Evolutionary conservation across 179 eudicot genomes (phyloP).

Genomic region (Heliamphora pulchella): DNA sequence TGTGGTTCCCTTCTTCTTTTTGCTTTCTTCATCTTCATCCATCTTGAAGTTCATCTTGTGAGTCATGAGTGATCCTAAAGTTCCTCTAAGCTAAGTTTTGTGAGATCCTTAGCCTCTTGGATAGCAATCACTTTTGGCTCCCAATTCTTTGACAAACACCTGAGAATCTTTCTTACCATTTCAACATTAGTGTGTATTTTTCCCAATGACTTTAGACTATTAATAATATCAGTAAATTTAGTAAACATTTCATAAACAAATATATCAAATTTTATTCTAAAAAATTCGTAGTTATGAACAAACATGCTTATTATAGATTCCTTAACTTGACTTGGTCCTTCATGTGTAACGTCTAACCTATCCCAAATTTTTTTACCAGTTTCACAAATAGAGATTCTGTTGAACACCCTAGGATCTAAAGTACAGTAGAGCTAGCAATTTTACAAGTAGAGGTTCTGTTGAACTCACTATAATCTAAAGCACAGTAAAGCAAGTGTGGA

Average conservation of each 20-base stretch:
- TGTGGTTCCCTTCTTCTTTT: neutral
- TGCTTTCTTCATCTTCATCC: neutral
- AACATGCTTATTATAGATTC: neutral
- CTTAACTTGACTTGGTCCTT: neutral
- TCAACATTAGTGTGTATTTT: neutral
- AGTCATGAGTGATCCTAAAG: neutral
- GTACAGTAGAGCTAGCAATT: too few species aligned
- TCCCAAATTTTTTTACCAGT: neutral
- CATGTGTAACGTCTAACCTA: neutral
- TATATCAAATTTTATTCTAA: neutral
- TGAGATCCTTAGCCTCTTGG: neutral
- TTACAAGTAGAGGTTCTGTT: too few species aligned
- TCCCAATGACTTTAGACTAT: neutral
- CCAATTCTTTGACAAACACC: neutral
- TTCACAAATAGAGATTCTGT: neutral
- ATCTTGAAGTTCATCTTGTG: neutral
- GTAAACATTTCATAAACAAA: neutral
- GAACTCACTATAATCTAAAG: too few species aligned
- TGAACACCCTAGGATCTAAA: neutral
- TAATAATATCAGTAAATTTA: neutral
- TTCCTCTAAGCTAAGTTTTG: neutral
- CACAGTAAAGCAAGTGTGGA: too few species aligned
- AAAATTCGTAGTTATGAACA: neutral
- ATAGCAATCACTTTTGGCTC: neutral
- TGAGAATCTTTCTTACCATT: neutral